phyloP scores from a whole-genome alignment of 176 grass and related monocot species.

The Carex parvula region DNA sequence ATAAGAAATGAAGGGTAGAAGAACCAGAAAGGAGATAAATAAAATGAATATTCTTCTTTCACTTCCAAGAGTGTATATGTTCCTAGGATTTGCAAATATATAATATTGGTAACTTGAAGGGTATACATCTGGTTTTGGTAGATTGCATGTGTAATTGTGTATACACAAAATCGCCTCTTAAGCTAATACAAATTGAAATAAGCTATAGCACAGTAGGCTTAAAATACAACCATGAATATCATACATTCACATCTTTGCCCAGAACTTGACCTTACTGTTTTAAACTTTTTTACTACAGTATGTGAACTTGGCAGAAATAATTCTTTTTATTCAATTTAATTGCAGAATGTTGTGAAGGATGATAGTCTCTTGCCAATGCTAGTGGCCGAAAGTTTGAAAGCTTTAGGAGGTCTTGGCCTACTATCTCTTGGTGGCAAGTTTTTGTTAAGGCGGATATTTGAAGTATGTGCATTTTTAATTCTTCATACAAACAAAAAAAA shows the following conservation, averaged over 20 bases:
- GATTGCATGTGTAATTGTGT: not conserved
- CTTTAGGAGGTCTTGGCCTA: conserved; percentile 86
- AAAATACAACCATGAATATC: not conserved
- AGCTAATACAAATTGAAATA: not conserved
- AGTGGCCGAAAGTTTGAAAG: conserved; percentile 84
- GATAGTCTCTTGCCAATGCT: conserved; percentile 75
- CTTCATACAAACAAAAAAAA: not conserved
- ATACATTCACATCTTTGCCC: not conserved
- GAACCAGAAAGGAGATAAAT: not conserved
- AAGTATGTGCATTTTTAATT: conserved; percentile 44
- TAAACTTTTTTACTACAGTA: not conserved
- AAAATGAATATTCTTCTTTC: not conserved
- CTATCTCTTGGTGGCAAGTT: conserved; percentile 96
- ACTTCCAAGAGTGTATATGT: not conserved
- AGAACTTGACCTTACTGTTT: not conserved
- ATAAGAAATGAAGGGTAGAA: not conserved
- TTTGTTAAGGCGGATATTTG: conserved; percentile 79
- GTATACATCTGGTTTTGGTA: not conserved
- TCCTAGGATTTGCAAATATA: not conserved
- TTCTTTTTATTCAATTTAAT: conserved; percentile 11
- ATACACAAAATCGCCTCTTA: not conserved
- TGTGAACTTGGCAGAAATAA: conserved; percentile 11
- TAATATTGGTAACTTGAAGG: not conserved
- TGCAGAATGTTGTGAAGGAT: conserved; percentile 60
- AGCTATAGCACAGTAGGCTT: not conserved